phyloP scores from a whole-genome alignment of 345 rosid species.

The Leavenworthia alabamica region DNA sequence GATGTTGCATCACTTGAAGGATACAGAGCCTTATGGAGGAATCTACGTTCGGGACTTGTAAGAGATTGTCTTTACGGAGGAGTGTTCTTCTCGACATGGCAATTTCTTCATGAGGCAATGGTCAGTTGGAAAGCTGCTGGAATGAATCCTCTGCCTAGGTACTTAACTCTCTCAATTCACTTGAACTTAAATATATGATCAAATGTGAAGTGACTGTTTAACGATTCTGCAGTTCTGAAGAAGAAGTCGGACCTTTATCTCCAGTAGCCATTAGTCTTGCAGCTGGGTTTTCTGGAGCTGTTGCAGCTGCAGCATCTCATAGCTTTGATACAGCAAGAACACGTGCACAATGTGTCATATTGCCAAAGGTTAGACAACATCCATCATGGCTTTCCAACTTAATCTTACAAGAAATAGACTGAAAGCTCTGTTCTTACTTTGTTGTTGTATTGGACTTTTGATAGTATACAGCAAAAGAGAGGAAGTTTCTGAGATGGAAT shows the following conservation, averaged over 20 bases:
- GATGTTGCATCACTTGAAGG: slow-evolving; percentile 81
- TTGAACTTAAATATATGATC: neutral
- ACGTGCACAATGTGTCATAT: slow-evolving; percentile 73
- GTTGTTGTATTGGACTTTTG: neutral
- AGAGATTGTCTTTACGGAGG: slow-evolving; percentile 83
- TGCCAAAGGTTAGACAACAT: slow-evolving; percentile 59
- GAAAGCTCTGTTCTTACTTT: neutral
- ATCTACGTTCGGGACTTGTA: slow-evolving; percentile 61
- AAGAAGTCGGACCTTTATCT: slow-evolving; percentile 68
- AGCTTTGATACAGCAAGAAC: too few relatives aligned
- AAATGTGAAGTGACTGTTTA: neutral
- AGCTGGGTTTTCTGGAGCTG: slow-evolving; percentile 71
- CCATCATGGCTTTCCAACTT: neutral
- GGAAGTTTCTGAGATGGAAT: slow-evolving; percentile 66
- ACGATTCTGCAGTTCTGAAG: slow-evolving; percentile 48
- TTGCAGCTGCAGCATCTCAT: too few relatives aligned
- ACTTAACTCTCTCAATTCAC: neutral
- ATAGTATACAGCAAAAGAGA: slow-evolving; percentile 68
- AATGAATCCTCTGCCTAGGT: slow-evolving; percentile 86
- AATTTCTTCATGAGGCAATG: slow-evolving; percentile 64
- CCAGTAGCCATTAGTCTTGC: slow-evolving; percentile 65
- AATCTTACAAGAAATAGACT: neutral
- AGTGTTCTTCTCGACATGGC: slow-evolving; percentile 83
- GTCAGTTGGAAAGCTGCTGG: slow-evolving; percentile 81
- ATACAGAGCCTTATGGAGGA: slow-evolving; percentile 72